Evolutionary conservation across 768 basidiomycete genomes (phyloP).

Genomic region (Suillus brevipes): DNA sequence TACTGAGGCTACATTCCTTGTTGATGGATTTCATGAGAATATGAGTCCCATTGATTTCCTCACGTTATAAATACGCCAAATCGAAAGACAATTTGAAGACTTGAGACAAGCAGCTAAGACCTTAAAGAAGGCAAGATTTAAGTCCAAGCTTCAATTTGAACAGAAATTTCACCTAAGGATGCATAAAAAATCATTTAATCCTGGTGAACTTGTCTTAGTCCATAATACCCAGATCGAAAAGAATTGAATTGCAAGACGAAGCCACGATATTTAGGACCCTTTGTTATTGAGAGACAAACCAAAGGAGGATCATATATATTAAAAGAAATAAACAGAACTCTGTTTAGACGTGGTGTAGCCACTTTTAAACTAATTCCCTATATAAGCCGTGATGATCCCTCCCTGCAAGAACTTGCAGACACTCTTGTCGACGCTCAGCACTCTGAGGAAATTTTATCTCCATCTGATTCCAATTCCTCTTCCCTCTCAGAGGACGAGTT

Average conservation of each 20-base stretch:
- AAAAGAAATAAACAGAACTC: slow-evolving; percentile 19
- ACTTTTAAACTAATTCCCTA: slow-evolving; percentile 9
- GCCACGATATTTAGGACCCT: slow-evolving; percentile 39
- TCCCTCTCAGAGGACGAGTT: too few relatives aligned
- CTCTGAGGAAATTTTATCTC: not conserved
- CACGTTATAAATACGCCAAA: slow-evolving; percentile 21
- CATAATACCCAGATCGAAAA: slow-evolving; percentile 33
- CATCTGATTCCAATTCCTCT: too few relatives aligned
- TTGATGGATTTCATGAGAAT: slow-evolving; percentile 15
- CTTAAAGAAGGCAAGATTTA: slow-evolving; percentile 20
- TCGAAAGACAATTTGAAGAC: not conserved
- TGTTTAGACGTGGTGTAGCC: slow-evolving; percentile 9
- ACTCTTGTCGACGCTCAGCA: not conserved
- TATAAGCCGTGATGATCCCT: not conserved
- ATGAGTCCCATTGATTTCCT: slow-evolving; percentile 25
- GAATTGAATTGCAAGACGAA: slow-evolving; percentile 31
- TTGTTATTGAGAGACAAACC: slow-evolving; percentile 31
- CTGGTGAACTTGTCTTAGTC: slow-evolving; percentile 36
- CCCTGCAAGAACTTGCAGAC: not conserved
- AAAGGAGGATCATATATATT: not conserved
- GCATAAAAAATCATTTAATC: slow-evolving; percentile 25
- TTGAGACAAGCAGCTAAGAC: slow-evolving; percentile 27
- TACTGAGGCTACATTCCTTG: slow-evolving; percentile 32
- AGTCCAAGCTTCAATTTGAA: slow-evolving; percentile 27
- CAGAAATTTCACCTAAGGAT: slow-evolving; percentile 18